phyloP scores from a whole-genome alignment of 805 yeast species.

The Zygoascus ofunaensis region DNA sequence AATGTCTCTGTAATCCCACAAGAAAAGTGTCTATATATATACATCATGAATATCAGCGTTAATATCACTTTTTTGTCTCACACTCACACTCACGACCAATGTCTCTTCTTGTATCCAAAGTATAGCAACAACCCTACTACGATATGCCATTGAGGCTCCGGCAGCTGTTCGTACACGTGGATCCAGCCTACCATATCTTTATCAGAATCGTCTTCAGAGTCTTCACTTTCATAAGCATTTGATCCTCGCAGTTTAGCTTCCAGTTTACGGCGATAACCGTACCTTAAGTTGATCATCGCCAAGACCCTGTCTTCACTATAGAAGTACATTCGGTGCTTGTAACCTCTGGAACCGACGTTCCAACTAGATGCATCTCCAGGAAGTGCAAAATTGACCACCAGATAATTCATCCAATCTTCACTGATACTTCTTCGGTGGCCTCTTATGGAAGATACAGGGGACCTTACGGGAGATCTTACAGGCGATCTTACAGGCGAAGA shows the following conservation, averaged over 20 bases:
- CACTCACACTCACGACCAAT: background rate
- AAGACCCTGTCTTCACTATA: background rate
- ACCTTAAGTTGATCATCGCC: constrained; percentile 5
- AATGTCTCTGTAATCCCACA: no score
- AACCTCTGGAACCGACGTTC: background rate
- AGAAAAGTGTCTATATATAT: no score
- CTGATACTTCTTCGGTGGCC: background rate
- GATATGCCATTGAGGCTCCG: constrained; percentile 6
- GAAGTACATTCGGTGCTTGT: background rate
- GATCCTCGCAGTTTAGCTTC: constrained; percentile 7
- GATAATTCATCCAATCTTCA: background rate
- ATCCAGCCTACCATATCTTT: constrained; percentile 19
- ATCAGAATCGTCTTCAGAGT: constrained; percentile 16
- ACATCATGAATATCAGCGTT: no score
- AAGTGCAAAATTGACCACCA: constrained; percentile 1
- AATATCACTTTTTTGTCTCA: no score
- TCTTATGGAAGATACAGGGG: no score
- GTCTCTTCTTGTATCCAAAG: constrained; percentile 6
- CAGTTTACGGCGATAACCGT: constrained; percentile 5
- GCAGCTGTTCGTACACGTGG: constrained; percentile 10
- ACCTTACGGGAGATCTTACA: no score
- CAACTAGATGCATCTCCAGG: constrained; percentile 2
- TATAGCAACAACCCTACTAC: constrained; percentile 13
- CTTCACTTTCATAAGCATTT: constrained; percentile 4
- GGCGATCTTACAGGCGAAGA: background rate